Conservation (phyloP, 2,329 filamentous ascomycete genomes). For the Xylogone sp. region DNA sequence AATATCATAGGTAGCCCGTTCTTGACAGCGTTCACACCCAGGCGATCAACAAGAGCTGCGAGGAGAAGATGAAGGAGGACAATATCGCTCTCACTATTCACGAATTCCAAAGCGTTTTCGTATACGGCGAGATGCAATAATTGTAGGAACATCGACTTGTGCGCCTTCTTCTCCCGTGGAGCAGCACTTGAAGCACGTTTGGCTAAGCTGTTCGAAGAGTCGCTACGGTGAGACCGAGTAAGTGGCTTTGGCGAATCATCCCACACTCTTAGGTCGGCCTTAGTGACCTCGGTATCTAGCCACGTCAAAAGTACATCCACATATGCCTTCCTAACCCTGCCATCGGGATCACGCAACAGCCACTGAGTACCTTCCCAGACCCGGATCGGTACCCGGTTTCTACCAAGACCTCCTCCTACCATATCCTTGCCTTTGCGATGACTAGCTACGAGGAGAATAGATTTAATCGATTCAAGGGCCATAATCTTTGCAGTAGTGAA, state of each 20-base stretch:
- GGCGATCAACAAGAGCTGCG: conserved; percentile 49
- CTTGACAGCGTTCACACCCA: conserved; percentile 78
- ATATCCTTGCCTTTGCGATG: conserved; percentile 47
- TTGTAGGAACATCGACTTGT: conserved; percentile 59
- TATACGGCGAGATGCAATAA: conserved; percentile 85
- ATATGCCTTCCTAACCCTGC: conserved; percentile 78
- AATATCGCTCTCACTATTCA: conserved; percentile 70
- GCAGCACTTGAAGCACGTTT: conserved; percentile 68
- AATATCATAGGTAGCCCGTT: conserved; percentile 86
- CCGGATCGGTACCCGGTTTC: conserved; percentile 72
- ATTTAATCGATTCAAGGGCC: conserved; percentile 76
- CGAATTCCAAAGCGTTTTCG: conserved; percentile 74
- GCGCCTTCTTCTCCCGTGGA: conserved; percentile 27
- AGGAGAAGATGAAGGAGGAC: conserved; percentile 58
- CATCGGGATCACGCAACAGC: conserved; percentile 77
- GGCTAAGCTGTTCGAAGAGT: conserved; percentile 22
- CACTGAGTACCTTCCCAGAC: conserved; percentile 98
- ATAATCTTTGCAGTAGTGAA: conserved; percentile 58
- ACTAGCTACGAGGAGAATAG: conserved; percentile 79
- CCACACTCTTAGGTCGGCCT: conserved; percentile 57
- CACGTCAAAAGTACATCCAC: conserved; percentile 79
- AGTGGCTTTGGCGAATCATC: conserved; percentile 49
- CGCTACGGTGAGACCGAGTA: conserved; percentile 26
- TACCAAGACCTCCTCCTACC: conserved; percentile 59
- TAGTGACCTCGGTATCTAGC: conserved; percentile 75